These are phyloP conservation scores for Yamadazyma diddensiae DNA, from an alignment of 1,139 yeast species.

Conservation along the genomic window DNA sequence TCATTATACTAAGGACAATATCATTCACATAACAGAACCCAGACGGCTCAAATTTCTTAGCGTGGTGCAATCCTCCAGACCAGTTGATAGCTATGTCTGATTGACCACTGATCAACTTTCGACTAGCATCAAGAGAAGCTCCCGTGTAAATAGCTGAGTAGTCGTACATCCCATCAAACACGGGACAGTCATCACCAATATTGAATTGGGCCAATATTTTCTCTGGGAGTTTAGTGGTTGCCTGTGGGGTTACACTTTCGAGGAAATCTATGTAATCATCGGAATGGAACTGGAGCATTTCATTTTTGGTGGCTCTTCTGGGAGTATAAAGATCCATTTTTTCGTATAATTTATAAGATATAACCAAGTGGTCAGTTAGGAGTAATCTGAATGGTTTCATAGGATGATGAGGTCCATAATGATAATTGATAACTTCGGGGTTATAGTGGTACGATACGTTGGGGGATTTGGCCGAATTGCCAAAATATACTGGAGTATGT, in stretches of 20 bases:
- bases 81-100: conserved; percentile 96
- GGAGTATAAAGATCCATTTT: conserved; percentile 89
- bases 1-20: conserved; percentile 81
- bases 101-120: conserved; percentile 85
- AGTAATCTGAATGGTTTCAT: conserved; percentile 97
- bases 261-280: conserved; percentile 85
- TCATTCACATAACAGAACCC: conserved; percentile 86
- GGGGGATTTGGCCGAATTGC: conserved; percentile 27
- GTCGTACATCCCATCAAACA: conserved; percentile 93
- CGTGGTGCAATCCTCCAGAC: conserved; percentile 97
- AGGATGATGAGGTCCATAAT: conserved; percentile 91
- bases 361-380: conserved; percentile 90
- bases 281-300: conserved; percentile 76
- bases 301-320: conserved; percentile 75
- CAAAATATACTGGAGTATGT: conserved; percentile 59
- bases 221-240: conserved; percentile 55
- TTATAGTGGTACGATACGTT: conserved; percentile 87
- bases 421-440: conserved; percentile 77
- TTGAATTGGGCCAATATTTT: conserved; percentile 70
- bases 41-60: conserved; percentile 91
- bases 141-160: conserved; percentile 95
- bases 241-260: conserved; percentile 79
- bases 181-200: conserved; percentile 97
- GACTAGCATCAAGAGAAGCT: conserved; percentile 97
- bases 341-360: conserved; percentile 80